Base-by-base conservation (phyloP, 2,329 filamentous ascomycete genomes). In the Chrysoporthe cubensis region DNA sequence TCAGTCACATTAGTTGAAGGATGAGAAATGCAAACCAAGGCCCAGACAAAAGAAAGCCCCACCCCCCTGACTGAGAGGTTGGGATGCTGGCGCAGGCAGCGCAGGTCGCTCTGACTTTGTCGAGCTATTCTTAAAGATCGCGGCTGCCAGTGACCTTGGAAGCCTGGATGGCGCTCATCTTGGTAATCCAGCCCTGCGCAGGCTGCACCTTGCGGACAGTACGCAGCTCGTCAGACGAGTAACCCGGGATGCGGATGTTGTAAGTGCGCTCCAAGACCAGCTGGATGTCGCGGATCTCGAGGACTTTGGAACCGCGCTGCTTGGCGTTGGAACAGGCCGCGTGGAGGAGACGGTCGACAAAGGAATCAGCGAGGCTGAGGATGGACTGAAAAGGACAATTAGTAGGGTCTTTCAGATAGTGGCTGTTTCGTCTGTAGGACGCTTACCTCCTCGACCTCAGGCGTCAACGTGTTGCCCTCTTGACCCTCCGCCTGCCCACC, bases 151-250 rank as follows among this genome's bases (percentile, higher is more conserved):
- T 90, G 58, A 90, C 94, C 83, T 98, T 98, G 59, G 94, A 93
- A 1, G 94, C 95, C 80, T 97, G 94, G 18, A 99, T 91, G 34
- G 96, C 95, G 75, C 94, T 95, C 91, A 99, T 96, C 85, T 99
- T 99, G 72, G 92, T 91, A 70, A 96, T 95, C 94, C 96, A 99
- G 32, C 89, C 92, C 18, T 91, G 83, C 26, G 93, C 90, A 1
- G 96, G 96, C 77, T 96, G 91, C 64, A 96, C 91, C 83, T 97
- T 97, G 78, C 94, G 90, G 42, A 98, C 95, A 0, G 94, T 97
- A 67, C 96, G 90, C 69, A 97, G 87, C 80, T 99, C 96, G 76
- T 99, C 96, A 3, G 94, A 92, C 0, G 93, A 93, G 80, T 97
- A 98, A 14, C 96, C 96, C 0, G 96, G 96, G 68, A 99, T 94